These are phyloP conservation scores for Xylaria sp. DNA, from an alignment of 2,329 filamentous ascomycete species.

Conservation along the genomic window DNA sequence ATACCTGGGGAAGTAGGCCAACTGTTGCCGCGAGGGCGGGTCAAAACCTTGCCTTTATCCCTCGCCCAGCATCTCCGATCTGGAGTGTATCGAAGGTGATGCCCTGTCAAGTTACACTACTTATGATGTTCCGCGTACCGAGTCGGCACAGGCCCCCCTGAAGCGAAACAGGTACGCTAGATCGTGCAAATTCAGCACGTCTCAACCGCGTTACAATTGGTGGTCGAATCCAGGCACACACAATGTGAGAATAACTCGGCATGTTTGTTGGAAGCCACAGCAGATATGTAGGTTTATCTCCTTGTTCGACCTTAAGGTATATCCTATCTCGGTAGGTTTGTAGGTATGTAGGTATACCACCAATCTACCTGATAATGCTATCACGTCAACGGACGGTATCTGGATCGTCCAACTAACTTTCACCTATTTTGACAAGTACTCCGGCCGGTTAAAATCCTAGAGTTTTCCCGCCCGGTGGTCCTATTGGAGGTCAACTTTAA, in stretches of 20 bases:
- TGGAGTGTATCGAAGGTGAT: neutral
- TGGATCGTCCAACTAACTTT: constrained; percentile 3
- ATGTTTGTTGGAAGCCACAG: neutral
- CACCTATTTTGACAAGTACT: constrained; percentile 8
- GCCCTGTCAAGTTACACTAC: constrained; percentile 5
- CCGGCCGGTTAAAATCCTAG: constrained; percentile 26
- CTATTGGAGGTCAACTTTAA: constrained; percentile 11
- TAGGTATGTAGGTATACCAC: neutral
- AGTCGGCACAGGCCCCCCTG: constrained; percentile 7
- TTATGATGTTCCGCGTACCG: neutral
- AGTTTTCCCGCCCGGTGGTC: constrained; percentile 11
- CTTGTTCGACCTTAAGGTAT: neutral
- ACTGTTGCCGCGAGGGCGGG: neutral
- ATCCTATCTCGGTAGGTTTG: neutral
- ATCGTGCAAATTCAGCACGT: neutral
- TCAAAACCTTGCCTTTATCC: constrained; percentile 6
- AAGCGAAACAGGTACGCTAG: neutral
- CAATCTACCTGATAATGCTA: neutral
- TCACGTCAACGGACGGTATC: neutral
- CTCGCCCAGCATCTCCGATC: constrained; percentile 8
- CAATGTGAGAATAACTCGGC: constrained; percentile 4
- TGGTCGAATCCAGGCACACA: constrained; percentile 13
- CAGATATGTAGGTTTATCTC: neutral
- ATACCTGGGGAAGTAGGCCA: neutral
- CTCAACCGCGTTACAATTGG: constrained; percentile 26